A percentile compares a stretch with the other conserved stretches of the same genome.
Evolutionary conservation across 2,329 filamentous ascomycete genomes (phyloP).

Genomic region (Xylariaceae sp.): DNA sequence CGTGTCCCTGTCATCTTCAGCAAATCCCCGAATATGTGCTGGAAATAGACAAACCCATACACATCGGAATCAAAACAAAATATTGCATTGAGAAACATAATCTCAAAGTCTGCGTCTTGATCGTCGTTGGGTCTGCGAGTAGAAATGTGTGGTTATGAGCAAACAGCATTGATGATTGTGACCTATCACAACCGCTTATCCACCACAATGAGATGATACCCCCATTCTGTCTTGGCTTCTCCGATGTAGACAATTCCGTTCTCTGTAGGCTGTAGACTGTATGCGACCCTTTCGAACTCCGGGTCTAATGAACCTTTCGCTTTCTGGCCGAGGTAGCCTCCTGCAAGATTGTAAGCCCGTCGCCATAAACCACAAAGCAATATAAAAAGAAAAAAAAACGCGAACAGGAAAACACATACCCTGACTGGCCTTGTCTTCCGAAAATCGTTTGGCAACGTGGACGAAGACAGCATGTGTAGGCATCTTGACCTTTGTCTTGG

Average conservation of each 20-base stretch:
- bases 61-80: constrained; percentile 39
- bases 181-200: constrained; percentile 46
- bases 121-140: neutral
- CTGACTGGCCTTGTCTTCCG: constrained; percentile 69
- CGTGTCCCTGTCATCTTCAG: constrained; percentile 24
- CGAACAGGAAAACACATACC: constrained; percentile 35
- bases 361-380: neutral
- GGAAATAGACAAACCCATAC: constrained; percentile 23
- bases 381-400: neutral
- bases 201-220: constrained; percentile 79
- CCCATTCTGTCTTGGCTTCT: constrained; percentile 68
- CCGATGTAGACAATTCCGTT: constrained; percentile 54
- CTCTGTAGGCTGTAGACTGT: constrained; percentile 43
- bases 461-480: constrained; percentile 54
- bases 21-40: constrained; percentile 31
- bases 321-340: constrained; percentile 69
- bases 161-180: neutral
- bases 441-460: constrained; percentile 65
- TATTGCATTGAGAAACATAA: constrained; percentile 21
- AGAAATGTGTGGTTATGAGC: neutral
- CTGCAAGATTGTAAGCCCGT: constrained; percentile 34
- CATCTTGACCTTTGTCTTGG: constrained; percentile 39
- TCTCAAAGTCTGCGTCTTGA: neutral
- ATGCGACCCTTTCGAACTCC: constrained; percentile 68
- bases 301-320: constrained; percentile 60